Base-by-base conservation (phyloP, 176 grass and related monocot genomes). In the Chrysopogon serrulatus region DNA sequence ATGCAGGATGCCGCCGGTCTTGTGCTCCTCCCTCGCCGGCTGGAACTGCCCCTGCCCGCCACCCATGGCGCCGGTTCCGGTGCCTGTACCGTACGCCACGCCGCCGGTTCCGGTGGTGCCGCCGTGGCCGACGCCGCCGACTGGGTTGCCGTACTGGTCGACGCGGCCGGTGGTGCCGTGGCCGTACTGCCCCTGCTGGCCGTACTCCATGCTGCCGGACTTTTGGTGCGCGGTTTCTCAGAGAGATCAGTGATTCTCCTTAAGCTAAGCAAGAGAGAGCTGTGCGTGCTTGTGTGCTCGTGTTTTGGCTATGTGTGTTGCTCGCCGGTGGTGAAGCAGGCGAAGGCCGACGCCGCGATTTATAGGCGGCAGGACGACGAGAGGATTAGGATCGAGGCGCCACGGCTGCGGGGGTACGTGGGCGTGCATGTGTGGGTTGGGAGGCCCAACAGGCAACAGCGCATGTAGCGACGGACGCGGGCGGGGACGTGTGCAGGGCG, bases 141-240 rank as follows among this genome's bases (percentile, higher is more conserved):
- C 61, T 10, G 71, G 70, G 78, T 87, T 81, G 36, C 85, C 85
- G 78, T 90, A 90, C 66, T 92, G 69, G 28, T 90, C 87, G 67
- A 92, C 80, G 74, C 72, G 54, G 87, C 63, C 37, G 40, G 83
- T 81, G 35, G 73, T 76, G 49, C 51, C 78, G 78, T 68, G 23
- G 32, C 78, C 78, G 64, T 85, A 48, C 63, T 90, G 73, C 28
- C 82, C 74, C 45, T 76, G 48, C 21, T 54, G 9, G 27, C 41
- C 69, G 43, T 40, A 26, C 40, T 87, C 79, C 86, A 87, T 87
- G 15, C 0, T n/a, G 36, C 1, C 14, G 4, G 33, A n/a, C n/a
- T n/a, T 0, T 27, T 9, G 70, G 15, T 33, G n/a, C n/a, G n/a
- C n/a, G 64, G 32, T 31, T 71, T n/a, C 18, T 9, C 27, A 4